Percentiles rank a stretch among this genome's conserved stretches.
Evolutionary conservation across 352 stramenopile genomes (phyloP).

Genomic region (Globisporangium ultimum): DNA sequence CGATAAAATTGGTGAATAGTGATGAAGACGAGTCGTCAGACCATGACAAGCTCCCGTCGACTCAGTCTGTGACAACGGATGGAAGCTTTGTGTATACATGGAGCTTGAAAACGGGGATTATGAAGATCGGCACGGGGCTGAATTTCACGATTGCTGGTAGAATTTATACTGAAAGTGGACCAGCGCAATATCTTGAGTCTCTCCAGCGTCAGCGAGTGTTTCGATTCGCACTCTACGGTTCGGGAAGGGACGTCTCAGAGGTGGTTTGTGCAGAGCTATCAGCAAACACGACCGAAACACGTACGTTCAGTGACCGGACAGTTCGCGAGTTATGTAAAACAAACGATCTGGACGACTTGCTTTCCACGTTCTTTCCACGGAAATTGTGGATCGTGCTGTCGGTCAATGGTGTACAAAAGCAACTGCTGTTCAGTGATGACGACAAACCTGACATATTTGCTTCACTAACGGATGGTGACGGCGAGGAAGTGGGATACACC

Average conservation of each 20-base stretch:
- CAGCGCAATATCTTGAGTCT: constrained; percentile 23
- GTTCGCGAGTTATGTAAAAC: constrained; percentile 18
- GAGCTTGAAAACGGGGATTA: constrained; percentile 34
- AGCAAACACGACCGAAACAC: not conserved
- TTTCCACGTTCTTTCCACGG: constrained; percentile 14
- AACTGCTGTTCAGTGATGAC: constrained; percentile 22
- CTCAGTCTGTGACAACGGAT: constrained; percentile 44
- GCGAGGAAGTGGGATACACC: not conserved
- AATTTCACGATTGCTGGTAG: constrained; percentile 74
- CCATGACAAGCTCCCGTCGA: constrained; percentile 12
- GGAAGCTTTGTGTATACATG: constrained; percentile 70
- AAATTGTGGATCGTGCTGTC: constrained; percentile 28
- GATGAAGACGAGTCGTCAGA: constrained; percentile 13
- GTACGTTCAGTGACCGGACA: not conserved
- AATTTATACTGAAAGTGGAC: constrained; percentile 42
- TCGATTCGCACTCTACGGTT: constrained; percentile 31
- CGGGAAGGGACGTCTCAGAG: constrained; percentile 38
- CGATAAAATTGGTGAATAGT: constrained; percentile 36
- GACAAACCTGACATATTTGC: constrained; percentile 24
- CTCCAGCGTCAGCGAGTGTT: constrained; percentile 25
- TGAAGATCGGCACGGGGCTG: constrained; percentile 64
- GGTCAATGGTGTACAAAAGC: constrained; percentile 11
- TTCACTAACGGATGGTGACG: not conserved
- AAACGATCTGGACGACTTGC: constrained; percentile 7
- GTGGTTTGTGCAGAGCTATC: constrained; percentile 15